These are phyloP conservation scores for Plasmodium gallinaceum DNA, from an alignment of 169 alveolate species.

Conservation along the genomic window DNA sequence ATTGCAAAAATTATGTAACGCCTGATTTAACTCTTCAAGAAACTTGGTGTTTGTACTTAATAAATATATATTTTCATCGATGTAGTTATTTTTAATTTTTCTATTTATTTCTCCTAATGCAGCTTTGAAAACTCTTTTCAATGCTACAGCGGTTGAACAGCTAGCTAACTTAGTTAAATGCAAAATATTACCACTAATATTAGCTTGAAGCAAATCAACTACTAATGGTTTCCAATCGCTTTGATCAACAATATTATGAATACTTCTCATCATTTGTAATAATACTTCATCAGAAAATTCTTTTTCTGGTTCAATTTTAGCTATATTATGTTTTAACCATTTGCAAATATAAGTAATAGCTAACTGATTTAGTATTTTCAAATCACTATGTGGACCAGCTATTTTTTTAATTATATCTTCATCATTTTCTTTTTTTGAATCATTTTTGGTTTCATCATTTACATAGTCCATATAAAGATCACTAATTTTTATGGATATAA, in stretches of 20 bases:
- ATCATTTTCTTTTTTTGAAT: constrained; percentile 42
- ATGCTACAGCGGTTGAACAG: constrained; percentile 90
- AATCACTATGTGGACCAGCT: constrained; percentile 89
- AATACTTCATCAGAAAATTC: constrained; percentile 86
- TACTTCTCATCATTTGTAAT: constrained; percentile 91
- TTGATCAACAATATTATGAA: constrained; percentile 89
- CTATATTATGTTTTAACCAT: constrained; percentile 90
- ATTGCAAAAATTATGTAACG: constrained; percentile 85
- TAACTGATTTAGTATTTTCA: constrained; percentile 86
- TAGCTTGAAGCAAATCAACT: constrained; percentile 90
- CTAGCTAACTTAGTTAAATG: constrained; percentile 87
- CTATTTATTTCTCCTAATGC: constrained; percentile 86
- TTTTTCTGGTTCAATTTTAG: constrained; percentile 88
- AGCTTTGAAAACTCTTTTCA: constrained; percentile 88
- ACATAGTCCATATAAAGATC: constrained; percentile 73
- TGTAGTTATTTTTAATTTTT: constrained; percentile 79
- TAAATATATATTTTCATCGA: constrained; percentile 81
- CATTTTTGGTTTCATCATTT: constrained; percentile 32
- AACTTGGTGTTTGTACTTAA: constrained; percentile 83
- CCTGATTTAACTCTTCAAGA: constrained; percentile 85
- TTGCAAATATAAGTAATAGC: constrained; percentile 88
- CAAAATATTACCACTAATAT: constrained; percentile 87
- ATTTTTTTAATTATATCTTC: constrained; percentile 35
- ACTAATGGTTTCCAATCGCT: constrained; percentile 92
- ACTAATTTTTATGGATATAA: constrained; percentile 63